Base-by-base conservation (phyloP, 2,329 filamentous ascomycete genomes). In the Curvularia lunata region DNA sequence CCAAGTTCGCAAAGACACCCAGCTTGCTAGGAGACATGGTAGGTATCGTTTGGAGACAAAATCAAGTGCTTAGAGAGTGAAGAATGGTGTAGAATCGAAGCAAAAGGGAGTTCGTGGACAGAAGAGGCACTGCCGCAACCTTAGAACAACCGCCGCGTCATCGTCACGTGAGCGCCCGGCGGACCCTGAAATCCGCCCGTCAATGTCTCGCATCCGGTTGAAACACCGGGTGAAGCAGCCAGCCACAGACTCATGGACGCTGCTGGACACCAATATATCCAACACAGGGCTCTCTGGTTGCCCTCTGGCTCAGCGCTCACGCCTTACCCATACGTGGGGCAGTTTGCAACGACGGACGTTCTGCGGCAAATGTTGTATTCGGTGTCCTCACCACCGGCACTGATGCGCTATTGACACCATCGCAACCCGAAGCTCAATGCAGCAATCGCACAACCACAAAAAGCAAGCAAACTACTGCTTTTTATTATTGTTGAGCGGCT, bases 1-100 rank as follows among this genome's bases (percentile, higher is more conserved):
- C 75, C 66, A 77, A 61, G 60, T 65, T 66, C 59, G 73, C 72
- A 59, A 66, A 62, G 34, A 77, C 62, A 60, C 73, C 72, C 54
- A 77, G 57, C 42, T 69, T 69, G 61, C 61, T 70, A 54, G 61
- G 62, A 61, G 69, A 63, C 75, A 77, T 77, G 21, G 34, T 68
- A 48, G 48, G 48, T 21, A 52, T 50, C 56, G 52, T 56, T 54
- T 54, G 66, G 63, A 46, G 58, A 59, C 53, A 57, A 52, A 51
- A 59, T 53, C 47, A 48, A 48, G 42, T 57, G 38, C 48, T 54
- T 25, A 48, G 41, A 52, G 51, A 30, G 63, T 56, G 50, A 63
- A 51, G 54, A 54, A 54, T 45, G 50, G 49, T 49, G 49, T 37
- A 56, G 61, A 68, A 59, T 51, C 47, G 43, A 59, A 52, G 56